Base-by-base conservation (phyloP, 2,329 filamentous ascomycete genomes). In the Trichoderma sp. region DNA sequence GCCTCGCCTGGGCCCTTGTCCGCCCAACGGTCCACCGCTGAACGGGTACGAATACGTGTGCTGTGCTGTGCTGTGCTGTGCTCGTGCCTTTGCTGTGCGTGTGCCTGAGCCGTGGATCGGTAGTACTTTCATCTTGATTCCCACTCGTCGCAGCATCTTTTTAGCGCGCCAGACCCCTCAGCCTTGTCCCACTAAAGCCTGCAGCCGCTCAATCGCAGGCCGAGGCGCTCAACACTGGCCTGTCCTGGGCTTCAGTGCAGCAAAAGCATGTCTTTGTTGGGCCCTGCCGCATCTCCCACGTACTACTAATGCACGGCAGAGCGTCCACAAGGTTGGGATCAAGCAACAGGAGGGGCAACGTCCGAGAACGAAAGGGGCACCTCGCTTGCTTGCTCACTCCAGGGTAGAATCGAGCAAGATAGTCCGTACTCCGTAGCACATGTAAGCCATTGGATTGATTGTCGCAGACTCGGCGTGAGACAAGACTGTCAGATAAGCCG, bases 1-100 rank as follows among this genome's bases (percentile, higher is more conserved):
- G 52, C 53, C 10, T 29, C 27, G 52, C 19, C 52, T 48, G 53
- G 63, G n/a, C 54, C 64, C 64, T 19, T 67, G 64, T 32, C 48
- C 54, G 35, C 64, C 64, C 64, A 67, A 67, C 54, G 42, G 39
- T 35, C 52, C 64, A 58, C 64, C 54, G 19, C 32, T 52, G 64
- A 67, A 59, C 64, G 64, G 64, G 64, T 67, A 67, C 64, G 64
- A 67, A 67, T 67, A 67, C 64, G 64, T 66, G 32, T 54, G 52
- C 52, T 54, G 52, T 39, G 29, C 52, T 58, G 58, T 61, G 25
- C 50, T 56, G 45, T 57, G 34, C 37, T 32, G 37, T 59, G 9
- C n/a, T n/a, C n/a, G n/a, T n/a, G n/a, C n/a, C n/a, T n/a, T n/a
- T 54, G 52, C 52, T 54, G 52, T 39, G 29, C 52, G 50, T 48